These are phyloP conservation scores for Stramenopiles sp. DNA, from an alignment of 352 stramenopile species.

Conservation along the genomic window DNA sequence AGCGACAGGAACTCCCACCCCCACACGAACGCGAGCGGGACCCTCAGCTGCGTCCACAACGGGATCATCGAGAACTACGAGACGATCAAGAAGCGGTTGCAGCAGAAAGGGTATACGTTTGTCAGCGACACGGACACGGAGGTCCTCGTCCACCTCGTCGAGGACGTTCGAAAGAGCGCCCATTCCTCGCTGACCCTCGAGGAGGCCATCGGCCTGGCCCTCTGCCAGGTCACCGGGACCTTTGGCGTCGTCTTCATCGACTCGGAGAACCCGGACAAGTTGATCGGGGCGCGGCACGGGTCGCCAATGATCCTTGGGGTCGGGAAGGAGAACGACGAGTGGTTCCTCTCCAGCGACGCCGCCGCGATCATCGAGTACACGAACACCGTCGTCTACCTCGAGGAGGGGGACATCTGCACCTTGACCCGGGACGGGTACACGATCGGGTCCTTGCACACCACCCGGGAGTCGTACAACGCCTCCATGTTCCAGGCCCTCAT, in stretches of 20 bases:
- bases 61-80: constrained; percentile 94
- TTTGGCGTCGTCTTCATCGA: constrained; percentile 85
- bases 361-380: constrained; percentile 26
- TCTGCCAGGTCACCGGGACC: constrained; percentile 73
- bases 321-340: constrained; percentile 16
- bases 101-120: constrained; percentile 39
- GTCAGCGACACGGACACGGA: constrained; percentile 91
- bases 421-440: not conserved
- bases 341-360: constrained; percentile 23
- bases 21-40: constrained; percentile 71
- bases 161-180: constrained; percentile 49
- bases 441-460: not conserved
- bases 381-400: constrained; percentile 27
- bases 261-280: constrained; percentile 71
- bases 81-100: constrained; percentile 48
- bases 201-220: constrained; percentile 57
- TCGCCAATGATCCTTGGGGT: constrained; percentile 67
- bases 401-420: constrained; percentile 25
- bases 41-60: constrained; percentile 93
- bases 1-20: constrained; percentile 96
- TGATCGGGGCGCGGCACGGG: constrained; percentile 89
- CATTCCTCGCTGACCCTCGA: constrained; percentile 29
- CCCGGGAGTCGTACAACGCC: not conserved
- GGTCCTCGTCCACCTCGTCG: constrained; percentile 91
- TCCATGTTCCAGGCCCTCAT: not conserved